phyloP scores from a whole-genome alignment of 306 rosid genomes.

The barrel medic (Medicago truncatula) region MtrunA17r5.0-ANR NC_053042.1:47193501-47194000 shows the following conservation, averaged over 20 bases:
- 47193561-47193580: no score
- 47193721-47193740: slow-evolving; percentile 41
- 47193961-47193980: slow-evolving; percentile 38
- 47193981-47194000: slow-evolving; percentile 22
- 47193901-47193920: no score
- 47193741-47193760: neutral
- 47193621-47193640: slow-evolving; percentile 19
- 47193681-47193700: slow-evolving; percentile 29
- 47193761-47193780: neutral
- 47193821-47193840: slow-evolving; percentile 36
- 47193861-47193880: slow-evolving; percentile 11
- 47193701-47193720: slow-evolving; percentile 33
- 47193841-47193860: neutral
- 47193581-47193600: neutral
- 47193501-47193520: no score
- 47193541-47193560: no score
- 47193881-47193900: slow-evolving; percentile 35
- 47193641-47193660: slow-evolving; percentile 10
- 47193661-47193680: slow-evolving; percentile 24
- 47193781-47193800: slow-evolving; percentile 13
- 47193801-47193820: slow-evolving; percentile 5
- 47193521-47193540: no score
- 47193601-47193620: slow-evolving; percentile 24
- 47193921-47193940: neutral
- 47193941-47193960: slow-evolving; percentile 35